These are phyloP conservation scores for Gyromitra esculenta DNA, from an alignment of 2,329 filamentous ascomycete genomes.

Conservation along the genomic window DNA sequence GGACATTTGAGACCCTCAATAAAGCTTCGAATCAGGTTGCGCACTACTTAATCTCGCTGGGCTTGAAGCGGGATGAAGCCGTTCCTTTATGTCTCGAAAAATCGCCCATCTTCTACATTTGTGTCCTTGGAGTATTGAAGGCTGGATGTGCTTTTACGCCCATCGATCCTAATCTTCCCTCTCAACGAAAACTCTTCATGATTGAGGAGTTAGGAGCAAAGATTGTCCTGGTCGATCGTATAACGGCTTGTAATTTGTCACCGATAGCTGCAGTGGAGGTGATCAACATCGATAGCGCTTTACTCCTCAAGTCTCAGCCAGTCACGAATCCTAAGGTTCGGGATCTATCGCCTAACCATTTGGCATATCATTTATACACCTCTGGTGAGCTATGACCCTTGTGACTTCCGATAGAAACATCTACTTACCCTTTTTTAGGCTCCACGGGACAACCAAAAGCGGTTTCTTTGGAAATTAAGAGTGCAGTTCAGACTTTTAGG, in stretches of 20 bases:
- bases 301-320: conserved; percentile 39
- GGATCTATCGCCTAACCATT: conserved; percentile 57
- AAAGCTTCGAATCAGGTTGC: conserved; percentile 56
- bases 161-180: conserved; percentile 56
- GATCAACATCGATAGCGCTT: conserved; percentile 50
- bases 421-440: conserved; percentile 40
- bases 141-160: conserved; percentile 58
- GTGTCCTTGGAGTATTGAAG: conserved; percentile 57
- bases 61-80: conserved; percentile 55
- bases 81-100: conserved; percentile 57
- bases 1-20: conserved; percentile 57
- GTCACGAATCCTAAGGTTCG: conserved; percentile 57
- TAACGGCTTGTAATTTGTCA: conserved; percentile 42
- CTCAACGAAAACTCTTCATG: conserved; percentile 57
- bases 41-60: conserved; percentile 54
- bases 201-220: conserved; percentile 56
- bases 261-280: conserved; percentile 27
- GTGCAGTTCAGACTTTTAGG: conserved; percentile 62
- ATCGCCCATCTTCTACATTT: conserved; percentile 57
- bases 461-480: conserved; percentile 62
- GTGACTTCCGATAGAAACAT: background rate
- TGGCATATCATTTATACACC: conserved; percentile 63
- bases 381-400: conserved; percentile 58
- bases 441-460: conserved; percentile 63
- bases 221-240: conserved; percentile 47